Percentiles rank a stretch among this genome's conserved stretches.
These are phyloP conservation scores for Aspergillus quadrilineatus DNA, from an alignment of 2,329 filamentous ascomycete species.

Conservation along the genomic window DNA sequence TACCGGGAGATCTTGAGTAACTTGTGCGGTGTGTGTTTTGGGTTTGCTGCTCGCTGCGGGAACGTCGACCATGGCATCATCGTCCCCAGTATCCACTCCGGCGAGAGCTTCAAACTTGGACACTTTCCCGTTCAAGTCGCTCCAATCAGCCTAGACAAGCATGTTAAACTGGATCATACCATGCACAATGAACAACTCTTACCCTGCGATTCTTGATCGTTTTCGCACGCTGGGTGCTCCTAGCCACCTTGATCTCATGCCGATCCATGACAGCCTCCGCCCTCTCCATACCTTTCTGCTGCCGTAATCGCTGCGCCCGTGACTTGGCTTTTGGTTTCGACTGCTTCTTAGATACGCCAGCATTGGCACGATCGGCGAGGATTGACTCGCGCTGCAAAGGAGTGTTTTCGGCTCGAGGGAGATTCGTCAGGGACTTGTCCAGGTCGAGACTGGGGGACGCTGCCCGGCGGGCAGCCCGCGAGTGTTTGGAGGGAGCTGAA, in stretches of 20 bases:
- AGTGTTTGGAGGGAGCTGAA: slow-evolving; percentile 54
- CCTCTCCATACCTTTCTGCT: slow-evolving; percentile 55
- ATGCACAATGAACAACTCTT: slow-evolving; percentile 18
- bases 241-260: slow-evolving; percentile 55
- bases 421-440: slow-evolving; percentile 50
- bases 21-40: slow-evolving; percentile 15
- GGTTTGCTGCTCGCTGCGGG: slow-evolving; percentile 24
- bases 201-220: slow-evolving; percentile 50
- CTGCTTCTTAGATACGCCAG: slow-evolving; percentile 56
- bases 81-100: slow-evolving; percentile 42
- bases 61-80: slow-evolving; percentile 38
- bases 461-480: slow-evolving; percentile 59
- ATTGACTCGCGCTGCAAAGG: slow-evolving; percentile 45
- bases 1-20: slow-evolving; percentile 20
- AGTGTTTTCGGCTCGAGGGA: slow-evolving; percentile 43
- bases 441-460: slow-evolving; percentile 55
- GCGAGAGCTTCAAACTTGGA: slow-evolving; percentile 38
- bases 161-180: slow-evolving; percentile 17
- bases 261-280: slow-evolving; percentile 57
- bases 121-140: slow-evolving; percentile 40
- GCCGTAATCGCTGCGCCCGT: slow-evolving; percentile 54
- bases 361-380: slow-evolving; percentile 49
- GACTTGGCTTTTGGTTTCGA: slow-evolving; percentile 49
- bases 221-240: slow-evolving; percentile 51
- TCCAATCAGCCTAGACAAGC: slow-evolving; percentile 39